These are phyloP conservation scores for Aspergillus sp. DNA, from an alignment of 2,329 filamentous ascomycete genomes.

Conservation along the genomic window DNA sequence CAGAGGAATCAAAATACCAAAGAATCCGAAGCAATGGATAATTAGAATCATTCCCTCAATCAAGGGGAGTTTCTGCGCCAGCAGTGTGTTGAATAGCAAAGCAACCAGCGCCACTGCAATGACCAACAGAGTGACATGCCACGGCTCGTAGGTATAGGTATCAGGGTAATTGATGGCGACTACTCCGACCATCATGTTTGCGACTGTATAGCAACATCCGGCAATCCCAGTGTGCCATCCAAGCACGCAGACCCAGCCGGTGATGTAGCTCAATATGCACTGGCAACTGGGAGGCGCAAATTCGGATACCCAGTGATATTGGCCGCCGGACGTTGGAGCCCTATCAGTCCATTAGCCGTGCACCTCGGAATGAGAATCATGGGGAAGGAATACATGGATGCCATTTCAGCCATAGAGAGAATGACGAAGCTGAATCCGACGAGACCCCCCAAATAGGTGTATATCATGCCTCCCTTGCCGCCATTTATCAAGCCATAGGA, in stretches of 20 bases:
- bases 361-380: background rate
- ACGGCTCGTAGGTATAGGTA: slow-evolving; percentile 23
- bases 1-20: slow-evolving; percentile 39
- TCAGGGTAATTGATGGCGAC: slow-evolving; percentile 41
- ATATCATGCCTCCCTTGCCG: slow-evolving; percentile 36
- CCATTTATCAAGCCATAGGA: slow-evolving; percentile 33
- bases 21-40: slow-evolving; percentile 48
- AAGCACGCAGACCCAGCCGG: slow-evolving; percentile 51
- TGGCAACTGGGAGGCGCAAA: slow-evolving; percentile 50
- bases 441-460: slow-evolving; percentile 35
- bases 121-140: slow-evolving; percentile 32
- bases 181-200: slow-evolving; percentile 47
- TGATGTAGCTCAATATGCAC: slow-evolving; percentile 54
- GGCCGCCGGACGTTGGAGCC: slow-evolving; percentile 57
- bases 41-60: slow-evolving; percentile 52
- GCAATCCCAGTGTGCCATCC: slow-evolving; percentile 52
- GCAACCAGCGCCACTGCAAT: slow-evolving; percentile 48
- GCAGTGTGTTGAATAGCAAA: slow-evolving; percentile 51
- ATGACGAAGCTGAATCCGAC: slow-evolving; percentile 38
- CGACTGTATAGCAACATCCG: slow-evolving; percentile 47
- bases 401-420: slow-evolving; percentile 42
- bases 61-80: slow-evolving; percentile 45
- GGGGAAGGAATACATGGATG: slow-evolving; percentile 40
- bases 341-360: slow-evolving; percentile 16
- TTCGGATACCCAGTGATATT: slow-evolving; percentile 59